Evolutionary conservation across 495 filamentous ascomycete genomes (phyloP), one percentile per base, ranked within the genome.

Genomic region (Patellaria atrata): DNA sequence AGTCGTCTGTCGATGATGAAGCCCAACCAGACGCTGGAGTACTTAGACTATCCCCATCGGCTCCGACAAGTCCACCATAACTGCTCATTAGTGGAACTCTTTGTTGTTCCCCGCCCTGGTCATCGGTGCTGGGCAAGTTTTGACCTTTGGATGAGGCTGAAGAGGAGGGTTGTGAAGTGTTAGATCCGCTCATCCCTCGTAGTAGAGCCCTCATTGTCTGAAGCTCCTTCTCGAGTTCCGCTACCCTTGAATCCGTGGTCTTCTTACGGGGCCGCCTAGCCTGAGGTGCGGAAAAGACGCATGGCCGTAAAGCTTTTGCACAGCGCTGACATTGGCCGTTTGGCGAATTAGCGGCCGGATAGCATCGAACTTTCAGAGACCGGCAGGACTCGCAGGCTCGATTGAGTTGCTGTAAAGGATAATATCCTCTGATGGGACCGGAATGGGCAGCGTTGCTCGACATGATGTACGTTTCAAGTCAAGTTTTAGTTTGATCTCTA

Each of bases 331-430:
- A 50, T 30, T 41, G 37, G 6, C 30, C 30, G 7, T 35, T 39
- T 17, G 22, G 30, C 1, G 45, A 23, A 10, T 13, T 17, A 16
- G 40, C 20, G 16, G 40, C 30, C 15, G 44, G 26, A 13, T 45
- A 22, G 23, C 46, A 50, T 3, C 46, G 46, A 10, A 50, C 46
- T 40, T 50, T 50, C 5, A 42, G 45, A 10, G 40, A 26, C n/a
- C 46, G 37, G 28, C 46, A 50, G 35, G 46, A 18, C 35, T 50
- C 46, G 23, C 46, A 50, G 9, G 46, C 41, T 22, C 42, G 27
- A 27, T 50, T 50, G 10, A 50, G 23, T 24, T 50, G 46, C 29
- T 45, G 46, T n/a, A n/a, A n/a, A n/a, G n/a, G n/a, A n/a, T n/a
- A n/a, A n/a, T n/a, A n/a, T n/a, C n/a, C 12, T 50, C 46, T 5